Conservation (phyloP, 352 stramenopile genomes). For the Paralagenidium karlingii region DNA sequence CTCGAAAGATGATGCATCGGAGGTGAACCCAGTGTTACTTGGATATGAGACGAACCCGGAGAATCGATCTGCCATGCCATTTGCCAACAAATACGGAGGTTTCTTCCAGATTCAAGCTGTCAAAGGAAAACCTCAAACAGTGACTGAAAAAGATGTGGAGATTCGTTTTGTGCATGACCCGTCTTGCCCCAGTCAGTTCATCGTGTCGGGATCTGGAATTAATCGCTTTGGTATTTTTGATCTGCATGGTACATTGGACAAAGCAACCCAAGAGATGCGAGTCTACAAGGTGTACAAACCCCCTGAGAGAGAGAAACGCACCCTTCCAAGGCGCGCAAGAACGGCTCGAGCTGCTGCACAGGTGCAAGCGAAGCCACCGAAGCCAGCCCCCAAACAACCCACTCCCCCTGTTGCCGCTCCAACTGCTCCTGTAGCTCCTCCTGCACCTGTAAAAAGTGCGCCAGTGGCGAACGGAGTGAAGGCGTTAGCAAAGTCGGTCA, state of each 20-base stretch:
- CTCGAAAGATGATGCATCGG: constrained; percentile 18
- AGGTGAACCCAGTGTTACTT: constrained; percentile 45
- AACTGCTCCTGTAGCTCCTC: constrained; percentile 2
- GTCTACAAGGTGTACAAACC: constrained; percentile 84
- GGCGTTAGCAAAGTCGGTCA: background rate
- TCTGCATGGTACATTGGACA: constrained; percentile 59
- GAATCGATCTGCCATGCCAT: constrained; percentile 59
- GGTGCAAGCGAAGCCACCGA: background rate
- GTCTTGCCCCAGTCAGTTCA: constrained; percentile 44
- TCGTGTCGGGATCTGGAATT: constrained; percentile 54
- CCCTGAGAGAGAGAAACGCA: constrained; percentile 66
- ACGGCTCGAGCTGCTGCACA: constrained; percentile 6
- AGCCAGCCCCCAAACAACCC: background rate
- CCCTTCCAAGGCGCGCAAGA: constrained; percentile 38
- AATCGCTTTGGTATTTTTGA: constrained; percentile 73
- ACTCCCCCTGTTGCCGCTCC: background rate
- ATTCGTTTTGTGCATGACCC: constrained; percentile 75
- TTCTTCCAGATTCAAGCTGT: constrained; percentile 80
- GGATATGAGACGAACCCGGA: constrained; percentile 47
- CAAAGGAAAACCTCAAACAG: constrained; percentile 74
- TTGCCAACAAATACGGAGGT: constrained; percentile 68
- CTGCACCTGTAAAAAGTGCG: constrained; percentile 5
- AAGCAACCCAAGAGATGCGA: constrained; percentile 59
- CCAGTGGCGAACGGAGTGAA: background rate
- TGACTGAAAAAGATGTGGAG: constrained; percentile 64